These are phyloP conservation scores for Infundibulicybe gibba DNA, from an alignment of 768 basidiomycete species.

Conservation along the genomic window DNA sequence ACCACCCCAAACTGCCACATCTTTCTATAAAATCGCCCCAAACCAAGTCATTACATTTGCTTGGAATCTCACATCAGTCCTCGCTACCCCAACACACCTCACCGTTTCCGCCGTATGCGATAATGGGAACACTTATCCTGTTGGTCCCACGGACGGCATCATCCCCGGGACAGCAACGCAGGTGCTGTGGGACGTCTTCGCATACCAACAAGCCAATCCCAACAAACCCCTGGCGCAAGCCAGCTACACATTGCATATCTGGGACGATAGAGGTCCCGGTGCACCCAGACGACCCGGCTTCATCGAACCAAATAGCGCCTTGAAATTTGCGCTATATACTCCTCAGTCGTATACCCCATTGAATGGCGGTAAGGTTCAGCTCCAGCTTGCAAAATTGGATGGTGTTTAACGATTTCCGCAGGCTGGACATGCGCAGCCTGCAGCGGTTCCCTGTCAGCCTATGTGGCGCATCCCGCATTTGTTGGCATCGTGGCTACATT, in stretches of 20 bases:
- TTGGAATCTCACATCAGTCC: conserved; percentile 83
- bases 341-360: conserved; percentile 71
- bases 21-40: conserved; percentile 85
- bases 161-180: conserved; percentile 68
- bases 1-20: conserved; percentile 77
- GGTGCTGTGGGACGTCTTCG: conserved; percentile 79
- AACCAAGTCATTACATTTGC: conserved; percentile 78
- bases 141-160: conserved; percentile 73
- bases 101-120: conserved; percentile 81
- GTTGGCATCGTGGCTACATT: conserved; percentile 52
- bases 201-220: conserved; percentile 61
- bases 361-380: conserved; percentile 36
- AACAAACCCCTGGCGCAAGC: conserved; percentile 70
- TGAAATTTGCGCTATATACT: conserved; percentile 83
- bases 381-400: not conserved
- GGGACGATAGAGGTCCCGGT: conserved; percentile 74
- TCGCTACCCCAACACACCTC: conserved; percentile 66
- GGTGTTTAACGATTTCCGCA: conserved; percentile 14
- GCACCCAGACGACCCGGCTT: conserved; percentile 58
- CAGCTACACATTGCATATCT: conserved; percentile 76
- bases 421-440: conserved; percentile 58
- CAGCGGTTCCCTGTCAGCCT: conserved; percentile 31
- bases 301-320: conserved; percentile 62
- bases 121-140: conserved; percentile 88
- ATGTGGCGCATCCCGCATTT: conserved; percentile 49